Evolutionary conservation across 495 filamentous ascomycete species (phyloP), one percentile per base, ranked within the genome.

Genomic region (Daldinia concentrica): DNA sequence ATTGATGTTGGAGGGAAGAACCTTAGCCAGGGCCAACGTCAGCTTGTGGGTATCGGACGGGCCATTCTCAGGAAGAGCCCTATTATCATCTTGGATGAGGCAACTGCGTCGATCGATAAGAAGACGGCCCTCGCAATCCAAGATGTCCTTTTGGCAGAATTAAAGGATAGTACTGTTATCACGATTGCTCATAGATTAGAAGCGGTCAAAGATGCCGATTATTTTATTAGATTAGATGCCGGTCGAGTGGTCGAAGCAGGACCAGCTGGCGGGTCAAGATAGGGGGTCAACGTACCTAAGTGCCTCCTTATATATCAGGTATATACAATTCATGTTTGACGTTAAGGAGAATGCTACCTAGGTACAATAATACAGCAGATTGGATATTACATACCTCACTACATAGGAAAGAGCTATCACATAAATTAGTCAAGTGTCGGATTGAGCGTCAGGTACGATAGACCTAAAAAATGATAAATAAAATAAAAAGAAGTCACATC

Each of bases 131-230:
- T 87, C 72, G 84, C 89, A 61, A 93, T 95, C 52, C 93, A 97
- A 81, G 83, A 88, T 72, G 82, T 95, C 36, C 76, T 97, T 61
- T 79, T 90, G 32, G 89, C 92, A 71, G 92, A 95, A 82, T 82
- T 95, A 81, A 82, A 78, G 54, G 82, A 89, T 39, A 94, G 91
- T 68, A 97, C 93, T 2, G 92, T 97, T 14, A 89, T 97, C 55
- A 94, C 91, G 4, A 93, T 97, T 79, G 93, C 93, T 45, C 93
- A 97, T 84, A 88, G 92, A 48, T 74, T 92, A 26, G 92, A 94
- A 76, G 92, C 92, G 24, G 91, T 94, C n/a, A 86, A 86, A 77
- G 87, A 91, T 74, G 92, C 92, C 17, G 87, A 91, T 71, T 92
- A 86, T 64, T 92, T 89, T 75, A 81, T 95, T 24, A 86, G 90